Evolutionary conservation across 495 filamentous ascomycete species (phyloP), one percentile per base, ranked within the genome.

Genomic region (Hypoxylon fuscum): DNA sequence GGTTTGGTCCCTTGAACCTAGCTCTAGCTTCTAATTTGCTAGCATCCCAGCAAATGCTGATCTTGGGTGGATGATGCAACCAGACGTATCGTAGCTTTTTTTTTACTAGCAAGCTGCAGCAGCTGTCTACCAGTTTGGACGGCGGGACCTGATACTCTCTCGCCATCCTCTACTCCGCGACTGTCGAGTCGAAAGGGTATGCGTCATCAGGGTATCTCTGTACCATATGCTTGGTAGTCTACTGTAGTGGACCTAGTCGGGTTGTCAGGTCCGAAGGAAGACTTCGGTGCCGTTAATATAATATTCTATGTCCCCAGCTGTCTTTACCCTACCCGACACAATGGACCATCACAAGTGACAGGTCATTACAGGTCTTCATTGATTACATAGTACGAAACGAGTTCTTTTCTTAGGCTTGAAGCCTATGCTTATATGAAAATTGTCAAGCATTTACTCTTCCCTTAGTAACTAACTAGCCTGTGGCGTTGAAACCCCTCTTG

Each of bases 391-490:
- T 34, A 43, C 10, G 31, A 40, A 47, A 48, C 29, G 29, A 27
- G 38, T 1, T 27, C 52, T 27, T 52, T 27, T 15, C 17, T 59
- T 29, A 15, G 31, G 46, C 20, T 45, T 11, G 11, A 37, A 18
- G 21, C 38, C 40, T 52, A 2, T 38, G 20, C 40, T 35, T 48
- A 20, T 22, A 22, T 50, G 47, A 59, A 46, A 17, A 44, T 32
- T 35, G 8, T 35, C 45, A 23, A 22, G 17, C 34, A 20, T 47
- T 21, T 8, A 27, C 18, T 45, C 48, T 20, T 46, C 14, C 29
- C 37, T 55, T 57, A 46, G 58, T 41, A 21, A 56, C 29, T 38
- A 47, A 51, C 45, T 48, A 50, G 38, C 22, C 15, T 49, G 14
- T 14, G 20, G 15, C 25, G 25, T 9, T 11, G 4, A 45, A 18